Conservation (phyloP, 768 basidiomycete species). For the Hypsizygus marmoreus region DNA sequence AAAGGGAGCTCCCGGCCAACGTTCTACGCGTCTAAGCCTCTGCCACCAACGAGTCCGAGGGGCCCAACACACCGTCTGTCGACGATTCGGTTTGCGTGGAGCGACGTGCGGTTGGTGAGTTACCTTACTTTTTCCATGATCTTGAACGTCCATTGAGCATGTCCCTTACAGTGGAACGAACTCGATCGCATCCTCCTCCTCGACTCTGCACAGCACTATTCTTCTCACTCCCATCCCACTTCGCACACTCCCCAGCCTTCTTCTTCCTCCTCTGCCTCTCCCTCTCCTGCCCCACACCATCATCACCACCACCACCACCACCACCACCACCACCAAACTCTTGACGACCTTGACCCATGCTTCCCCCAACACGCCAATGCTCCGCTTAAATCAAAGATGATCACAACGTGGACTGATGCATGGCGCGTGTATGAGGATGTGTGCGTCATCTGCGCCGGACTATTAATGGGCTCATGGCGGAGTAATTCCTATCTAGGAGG, state of each 20-base stretch:
- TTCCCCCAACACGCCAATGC: constrained; percentile 24
- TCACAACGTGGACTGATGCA: constrained; percentile 66
- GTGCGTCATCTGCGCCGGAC: constrained; percentile 76
- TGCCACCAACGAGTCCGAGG: constrained; percentile 35
- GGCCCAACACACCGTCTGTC: constrained; percentile 58
- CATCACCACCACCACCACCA: too few relatives aligned
- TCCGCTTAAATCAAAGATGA: constrained; percentile 34
- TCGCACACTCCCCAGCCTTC: too few relatives aligned
- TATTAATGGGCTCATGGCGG: constrained; percentile 78
- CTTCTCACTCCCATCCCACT: too few relatives aligned
- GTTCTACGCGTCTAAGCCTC: constrained; percentile 60
- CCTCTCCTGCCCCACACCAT: too few relatives aligned
- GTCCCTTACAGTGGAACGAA: constrained; percentile 65
- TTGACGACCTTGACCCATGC: too few relatives aligned
- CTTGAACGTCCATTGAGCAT: background rate
- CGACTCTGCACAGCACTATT: too few relatives aligned
- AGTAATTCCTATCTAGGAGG: constrained; percentile 54
- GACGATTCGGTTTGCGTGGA: constrained; percentile 77
- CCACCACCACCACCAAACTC: too few relatives aligned
- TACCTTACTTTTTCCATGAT: constrained; percentile 1
- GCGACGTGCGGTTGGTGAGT: constrained; percentile 73
- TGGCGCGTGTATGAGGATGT: constrained; percentile 88
- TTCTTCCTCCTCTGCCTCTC: too few relatives aligned
- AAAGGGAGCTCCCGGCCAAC: constrained; percentile 64
- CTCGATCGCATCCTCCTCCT: constrained; percentile 68